phyloP scores from a whole-genome alignment of 2,329 filamentous ascomycete species.

The Arthrobotrys megalospora region DNA sequence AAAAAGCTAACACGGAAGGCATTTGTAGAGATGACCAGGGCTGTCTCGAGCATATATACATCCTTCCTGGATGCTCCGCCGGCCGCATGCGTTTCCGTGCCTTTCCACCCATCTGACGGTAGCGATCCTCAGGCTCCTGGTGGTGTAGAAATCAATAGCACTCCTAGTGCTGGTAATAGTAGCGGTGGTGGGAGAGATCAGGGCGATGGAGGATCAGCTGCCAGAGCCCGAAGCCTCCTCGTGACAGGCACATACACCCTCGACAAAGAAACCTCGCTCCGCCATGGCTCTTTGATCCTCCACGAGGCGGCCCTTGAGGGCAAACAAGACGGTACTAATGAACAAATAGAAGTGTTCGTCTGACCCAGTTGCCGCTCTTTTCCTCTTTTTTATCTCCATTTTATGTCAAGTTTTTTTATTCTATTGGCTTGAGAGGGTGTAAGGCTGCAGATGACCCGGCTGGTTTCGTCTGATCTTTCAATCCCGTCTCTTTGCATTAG shows the following conservation, averaged over 20 bases:
- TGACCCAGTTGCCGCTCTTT: slow-evolving; percentile 19
- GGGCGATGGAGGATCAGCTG: slow-evolving; percentile 54
- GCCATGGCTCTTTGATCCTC: slow-evolving; percentile 49
- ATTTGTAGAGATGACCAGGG: slow-evolving; percentile 33
- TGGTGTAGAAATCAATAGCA: slow-evolving; percentile 19
- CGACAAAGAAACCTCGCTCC: slow-evolving; percentile 55
- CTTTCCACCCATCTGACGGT: slow-evolving; percentile 30
- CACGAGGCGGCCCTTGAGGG: slow-evolving; percentile 38
- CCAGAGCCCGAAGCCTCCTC: slow-evolving; percentile 44
- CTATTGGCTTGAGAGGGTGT: slow-evolving; percentile 9
- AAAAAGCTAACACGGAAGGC: not conserved
- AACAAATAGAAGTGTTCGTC: slow-evolving; percentile 46
- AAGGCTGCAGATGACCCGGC: slow-evolving; percentile 44
- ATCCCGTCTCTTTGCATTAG: too few species aligned
- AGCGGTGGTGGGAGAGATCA: slow-evolving; percentile 11
- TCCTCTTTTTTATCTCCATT: not conserved
- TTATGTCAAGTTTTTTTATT: not conserved
- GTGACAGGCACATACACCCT: slow-evolving; percentile 61
- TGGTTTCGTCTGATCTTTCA: slow-evolving; percentile 25
- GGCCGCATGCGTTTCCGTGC: slow-evolving; percentile 59
- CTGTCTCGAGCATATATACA: slow-evolving; percentile 57
- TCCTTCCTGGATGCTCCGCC: slow-evolving; percentile 52
- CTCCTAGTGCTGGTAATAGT: not conserved
- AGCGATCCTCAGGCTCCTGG: not conserved
- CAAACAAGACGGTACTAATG: not conserved